Evolutionary conservation across 2,329 filamentous ascomycete genomes (phyloP).

Genomic region (Fusarium sp.): DNA sequence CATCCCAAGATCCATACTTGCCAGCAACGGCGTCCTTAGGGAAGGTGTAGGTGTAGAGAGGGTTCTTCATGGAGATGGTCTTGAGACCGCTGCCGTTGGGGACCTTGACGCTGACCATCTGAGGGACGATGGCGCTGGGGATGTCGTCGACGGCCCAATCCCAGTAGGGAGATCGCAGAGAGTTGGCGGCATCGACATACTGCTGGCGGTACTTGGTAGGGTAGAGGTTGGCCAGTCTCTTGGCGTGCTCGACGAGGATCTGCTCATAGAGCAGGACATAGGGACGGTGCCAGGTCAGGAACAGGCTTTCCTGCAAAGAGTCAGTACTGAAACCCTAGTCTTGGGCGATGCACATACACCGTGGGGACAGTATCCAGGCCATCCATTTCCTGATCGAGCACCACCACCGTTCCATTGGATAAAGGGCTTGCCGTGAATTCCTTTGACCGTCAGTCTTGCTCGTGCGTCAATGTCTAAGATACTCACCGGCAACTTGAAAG

Average conservation of each 20-base stretch:
- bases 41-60: constrained; percentile 68
- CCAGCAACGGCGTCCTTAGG: constrained; percentile 57
- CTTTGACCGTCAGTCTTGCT: constrained; percentile 41
- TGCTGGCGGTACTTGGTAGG: constrained; percentile 49
- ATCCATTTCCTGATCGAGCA: constrained; percentile 45
- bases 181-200: constrained; percentile 63
- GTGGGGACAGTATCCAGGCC: constrained; percentile 64
- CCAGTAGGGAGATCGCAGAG: constrained; percentile 68
- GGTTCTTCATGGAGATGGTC: constrained; percentile 62
- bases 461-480: not conserved
- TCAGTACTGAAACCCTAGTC: constrained; percentile 1
- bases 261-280: constrained; percentile 72
- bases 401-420: constrained; percentile 62
- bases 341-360: constrained; percentile 51
- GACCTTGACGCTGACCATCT: constrained; percentile 58
- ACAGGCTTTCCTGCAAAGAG: constrained; percentile 62
- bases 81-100: constrained; percentile 54
- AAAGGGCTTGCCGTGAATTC: constrained; percentile 61
- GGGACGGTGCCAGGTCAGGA: constrained; percentile 70
- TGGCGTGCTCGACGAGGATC: constrained; percentile 64
- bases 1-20: constrained; percentile 55
- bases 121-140: constrained; percentile 57
- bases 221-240: constrained; percentile 63
- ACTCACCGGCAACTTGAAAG: constrained; percentile 65
- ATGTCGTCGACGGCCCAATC: constrained; percentile 67